phyloP scores from a whole-genome alignment of 805 yeast genomes.

The Starmera amethionina region DNA sequence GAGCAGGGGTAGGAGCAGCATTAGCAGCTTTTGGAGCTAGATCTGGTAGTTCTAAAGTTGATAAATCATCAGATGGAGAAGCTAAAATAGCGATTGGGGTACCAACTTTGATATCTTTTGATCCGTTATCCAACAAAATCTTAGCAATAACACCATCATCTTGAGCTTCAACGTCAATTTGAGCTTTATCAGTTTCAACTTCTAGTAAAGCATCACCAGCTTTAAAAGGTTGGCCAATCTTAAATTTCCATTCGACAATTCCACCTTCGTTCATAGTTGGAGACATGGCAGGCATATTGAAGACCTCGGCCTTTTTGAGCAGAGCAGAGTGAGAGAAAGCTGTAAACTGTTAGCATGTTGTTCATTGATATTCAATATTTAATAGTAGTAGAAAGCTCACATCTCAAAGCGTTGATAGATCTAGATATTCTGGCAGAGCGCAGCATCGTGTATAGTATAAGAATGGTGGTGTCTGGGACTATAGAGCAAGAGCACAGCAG shows the following conservation, averaged over 20 bases:
- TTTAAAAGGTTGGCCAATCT: constrained; percentile 61
- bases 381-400: too few relatives aligned
- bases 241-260: constrained; percentile 78
- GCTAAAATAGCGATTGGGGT: constrained; percentile 81
- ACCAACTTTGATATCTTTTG: constrained; percentile 76
- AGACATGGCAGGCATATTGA: constrained; percentile 97
- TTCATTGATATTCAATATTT: too few relatives aligned
- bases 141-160: constrained; percentile 90
- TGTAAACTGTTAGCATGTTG: neutral
- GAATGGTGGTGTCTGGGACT: too few relatives aligned
- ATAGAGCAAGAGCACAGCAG: too few relatives aligned
- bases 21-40: constrained; percentile 17
- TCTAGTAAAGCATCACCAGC: constrained; percentile 80
- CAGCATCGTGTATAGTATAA: too few relatives aligned
- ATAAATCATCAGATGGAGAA: constrained; percentile 77
- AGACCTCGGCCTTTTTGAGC: constrained; percentile 28
- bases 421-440: too few relatives aligned
- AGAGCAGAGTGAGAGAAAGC: constrained; percentile 17
- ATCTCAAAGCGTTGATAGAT: too few relatives aligned
- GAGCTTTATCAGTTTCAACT: constrained; percentile 82
- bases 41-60: constrained; percentile 49
- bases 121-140: constrained; percentile 61
- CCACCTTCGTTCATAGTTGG: constrained; percentile 98
- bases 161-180: constrained; percentile 76
- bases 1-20: constrained; percentile 14